Base-by-base conservation (phyloP, 345 rosid species). In the Lepidium africanum region DNA sequence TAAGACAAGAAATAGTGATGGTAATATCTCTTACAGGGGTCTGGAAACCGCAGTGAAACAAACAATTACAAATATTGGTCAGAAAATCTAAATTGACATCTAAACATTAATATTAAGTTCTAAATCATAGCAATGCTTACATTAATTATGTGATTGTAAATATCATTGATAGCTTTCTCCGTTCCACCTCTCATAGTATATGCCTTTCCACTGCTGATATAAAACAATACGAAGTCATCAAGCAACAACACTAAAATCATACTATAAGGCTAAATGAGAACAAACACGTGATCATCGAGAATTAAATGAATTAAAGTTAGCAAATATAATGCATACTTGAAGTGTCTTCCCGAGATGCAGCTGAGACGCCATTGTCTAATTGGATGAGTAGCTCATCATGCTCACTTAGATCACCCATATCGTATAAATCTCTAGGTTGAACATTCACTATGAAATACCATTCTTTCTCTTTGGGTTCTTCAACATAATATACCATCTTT, bases 151-250 rank as follows among this genome's bases (percentile, higher is more conserved):
- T 91, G 99, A 50, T 82, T 76, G 63, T 95, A 95, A 65, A 95
- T 95, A 77, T 95, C 98, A 69, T 81, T 70, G 50, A 95, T 98
- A 75, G 99, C 99, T 73, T 95, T 95, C 81, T 95, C 96, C 6
- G 99, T 91, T 81, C 89, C 86, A 72, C 99, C 99, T 84, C 98
- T 82, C 99, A 91, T 95, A 2, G 98, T 95, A 50, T 75, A 91
- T 59, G 98, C 91, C 82, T 95, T 95, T 39, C 99, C 99, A 71
- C 99, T 91, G 81, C 99, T 95, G 23, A 21, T 21, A 21, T 21
- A 21, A 21, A 21, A 21, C 23, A 21, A 21, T 1, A 21, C 23
- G n/a, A n/a, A 21, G 23, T 21, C 23, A 21, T 21, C 23, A 21
- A 21, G 23, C 23, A 21, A 21, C 23, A 21, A 21, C 23, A 21